Evolutionary conservation across 805 yeast genomes (phyloP).

Genomic region (Candida sphagnicola): DNA sequence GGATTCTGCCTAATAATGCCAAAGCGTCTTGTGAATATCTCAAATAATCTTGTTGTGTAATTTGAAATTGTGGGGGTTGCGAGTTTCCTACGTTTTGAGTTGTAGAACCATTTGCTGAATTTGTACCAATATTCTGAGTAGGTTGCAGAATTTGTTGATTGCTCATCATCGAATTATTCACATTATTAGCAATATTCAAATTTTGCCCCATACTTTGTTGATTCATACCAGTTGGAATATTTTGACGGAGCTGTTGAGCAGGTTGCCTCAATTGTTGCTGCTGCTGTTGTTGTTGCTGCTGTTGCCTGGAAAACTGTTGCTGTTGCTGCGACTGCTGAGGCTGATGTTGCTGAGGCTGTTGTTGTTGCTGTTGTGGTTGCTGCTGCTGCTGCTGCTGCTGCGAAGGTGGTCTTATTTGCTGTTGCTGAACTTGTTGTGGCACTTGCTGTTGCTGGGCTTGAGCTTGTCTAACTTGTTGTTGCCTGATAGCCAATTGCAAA

Average conservation of each 20-base stretch:
- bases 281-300: conserved; percentile 7
- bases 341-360: conserved; percentile 25
- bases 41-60: conserved; percentile 35
- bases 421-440: conserved; percentile 16
- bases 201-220: background rate
- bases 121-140: background rate
- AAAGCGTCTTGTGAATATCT: conserved; percentile 39
- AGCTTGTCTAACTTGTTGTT: conserved; percentile 42
- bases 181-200: background rate
- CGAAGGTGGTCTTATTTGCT: conserved; percentile 13
- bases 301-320: conserved; percentile 17
- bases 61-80: conserved; percentile 27
- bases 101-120: background rate
- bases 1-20: conserved; percentile 32
- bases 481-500: conserved; percentile 51
- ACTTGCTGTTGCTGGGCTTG: conserved; percentile 19
- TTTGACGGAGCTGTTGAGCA: conserved; percentile 5
- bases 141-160: background rate
- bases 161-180: background rate
- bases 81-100: conserved; percentile 3
- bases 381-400: conserved; percentile 21
- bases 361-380: conserved; percentile 25
- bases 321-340: conserved; percentile 24
- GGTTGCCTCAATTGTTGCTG: conserved; percentile 9
- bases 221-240: background rate